Percentiles rank a stretch among this genome's conserved stretches.
Evolutionary conservation across 495 filamentous ascomycete genomes (phyloP).

Genomic region (Neurospora intermedia): DNA sequence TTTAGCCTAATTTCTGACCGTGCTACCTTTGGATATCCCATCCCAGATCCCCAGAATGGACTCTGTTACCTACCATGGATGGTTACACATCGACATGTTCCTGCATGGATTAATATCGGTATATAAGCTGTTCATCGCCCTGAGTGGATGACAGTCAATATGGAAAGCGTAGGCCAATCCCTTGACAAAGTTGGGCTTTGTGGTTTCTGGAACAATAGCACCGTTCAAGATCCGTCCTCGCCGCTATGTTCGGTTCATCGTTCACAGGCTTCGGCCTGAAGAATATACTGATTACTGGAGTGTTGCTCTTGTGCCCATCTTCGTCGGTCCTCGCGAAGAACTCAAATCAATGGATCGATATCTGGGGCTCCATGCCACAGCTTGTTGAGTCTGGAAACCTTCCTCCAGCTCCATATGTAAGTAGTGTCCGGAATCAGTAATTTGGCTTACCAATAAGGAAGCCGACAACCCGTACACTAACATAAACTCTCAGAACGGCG

Average conservation of each 20-base stretch:
- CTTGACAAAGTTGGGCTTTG: neutral
- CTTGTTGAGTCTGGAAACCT: conserved; percentile 45
- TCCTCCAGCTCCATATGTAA: conserved; percentile 43
- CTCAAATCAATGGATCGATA: conserved; percentile 41
- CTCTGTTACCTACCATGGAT: neutral
- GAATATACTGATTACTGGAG: conserved; percentile 9
- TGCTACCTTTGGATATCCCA: neutral
- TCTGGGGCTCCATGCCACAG: conserved; percentile 51
- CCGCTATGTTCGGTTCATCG: neutral
- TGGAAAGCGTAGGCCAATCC: neutral
- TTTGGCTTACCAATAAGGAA: neutral
- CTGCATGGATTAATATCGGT: conserved; percentile 5
- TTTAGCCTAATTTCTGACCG: conserved; percentile 13
- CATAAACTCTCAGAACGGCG: conserved; percentile 13
- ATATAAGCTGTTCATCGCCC: neutral
- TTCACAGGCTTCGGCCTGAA: conserved; percentile 4
- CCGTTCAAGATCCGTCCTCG: neutral
- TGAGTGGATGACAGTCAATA: neutral
- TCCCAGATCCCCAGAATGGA: conserved; percentile 8
- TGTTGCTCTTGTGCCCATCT: conserved; percentile 5
- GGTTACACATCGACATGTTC: conserved; percentile 4
- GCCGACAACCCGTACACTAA: neutral
- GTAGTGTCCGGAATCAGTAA: conserved; percentile 8
- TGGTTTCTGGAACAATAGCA: neutral
- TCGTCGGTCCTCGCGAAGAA: conserved; percentile 7